phyloP scores from a whole-genome alignment of 2,329 filamentous ascomycete species.

The Hymenotorrendiella dingleyae region DNA sequence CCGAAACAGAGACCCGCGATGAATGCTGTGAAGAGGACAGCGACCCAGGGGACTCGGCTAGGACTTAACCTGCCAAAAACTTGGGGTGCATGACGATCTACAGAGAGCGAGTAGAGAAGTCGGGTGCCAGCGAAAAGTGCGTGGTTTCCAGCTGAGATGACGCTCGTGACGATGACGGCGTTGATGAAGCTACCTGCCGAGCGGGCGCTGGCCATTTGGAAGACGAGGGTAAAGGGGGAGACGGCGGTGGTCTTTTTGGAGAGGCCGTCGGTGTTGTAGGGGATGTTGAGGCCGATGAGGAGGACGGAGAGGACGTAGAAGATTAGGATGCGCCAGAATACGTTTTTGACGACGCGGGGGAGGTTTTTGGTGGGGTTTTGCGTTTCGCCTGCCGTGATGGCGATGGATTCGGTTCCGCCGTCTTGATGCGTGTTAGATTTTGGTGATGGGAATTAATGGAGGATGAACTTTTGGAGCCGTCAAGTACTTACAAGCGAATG shows the following conservation, averaged over 20 bases:
- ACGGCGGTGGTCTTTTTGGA: conserved; percentile 38
- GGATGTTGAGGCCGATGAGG: conserved; percentile 53
- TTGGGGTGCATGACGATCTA: conserved; percentile 49
- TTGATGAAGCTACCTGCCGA: conserved; percentile 54
- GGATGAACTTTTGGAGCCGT: not conserved
- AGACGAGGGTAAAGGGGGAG: conserved; percentile 56
- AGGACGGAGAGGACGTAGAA: conserved; percentile 47
- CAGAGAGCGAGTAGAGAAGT: conserved; percentile 50
- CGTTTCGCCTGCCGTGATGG: conserved; percentile 61
- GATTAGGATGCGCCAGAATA: conserved; percentile 50
- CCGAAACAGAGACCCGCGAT: conserved; percentile 57
- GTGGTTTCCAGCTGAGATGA: conserved; percentile 53
- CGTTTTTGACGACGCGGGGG: conserved; percentile 58
- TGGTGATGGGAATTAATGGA: not conserved
- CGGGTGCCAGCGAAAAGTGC: conserved; percentile 51
- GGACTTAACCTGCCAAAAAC: conserved; percentile 46
- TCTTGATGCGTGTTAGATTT: conserved; percentile 26
- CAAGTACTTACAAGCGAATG: conserved; percentile 47
- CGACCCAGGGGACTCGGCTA: conserved; percentile 47
- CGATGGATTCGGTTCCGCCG: conserved; percentile 58
- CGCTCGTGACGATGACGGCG: conserved; percentile 53
- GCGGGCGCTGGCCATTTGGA: conserved; percentile 49
- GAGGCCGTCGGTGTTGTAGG: conserved; percentile 45
- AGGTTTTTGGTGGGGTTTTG: conserved; percentile 55
- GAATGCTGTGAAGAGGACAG: conserved; percentile 47